Conservation (phyloP, 768 basidiomycete genomes). For the Daedalea quercina region DNA sequence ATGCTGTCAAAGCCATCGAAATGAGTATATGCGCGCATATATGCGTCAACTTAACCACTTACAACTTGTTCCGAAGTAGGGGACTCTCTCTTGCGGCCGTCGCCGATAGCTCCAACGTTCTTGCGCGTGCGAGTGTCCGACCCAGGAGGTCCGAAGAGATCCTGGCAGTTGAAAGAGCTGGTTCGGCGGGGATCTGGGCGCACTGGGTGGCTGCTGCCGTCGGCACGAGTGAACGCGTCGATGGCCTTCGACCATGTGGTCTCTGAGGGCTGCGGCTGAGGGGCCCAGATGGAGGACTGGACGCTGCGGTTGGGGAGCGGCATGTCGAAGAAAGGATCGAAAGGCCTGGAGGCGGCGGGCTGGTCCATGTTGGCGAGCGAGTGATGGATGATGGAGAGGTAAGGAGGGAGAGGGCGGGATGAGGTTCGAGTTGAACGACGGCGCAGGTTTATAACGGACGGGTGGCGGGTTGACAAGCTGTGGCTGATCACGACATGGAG, state of each 20-base stretch:
- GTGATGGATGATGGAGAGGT: slow-evolving; percentile 5
- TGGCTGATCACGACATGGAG: not conserved
- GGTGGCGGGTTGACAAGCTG: slow-evolving; percentile 1
- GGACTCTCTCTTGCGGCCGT: slow-evolving; percentile 61
- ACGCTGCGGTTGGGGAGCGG: slow-evolving; percentile 13
- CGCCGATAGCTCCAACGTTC: slow-evolving; percentile 69
- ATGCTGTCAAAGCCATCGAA: slow-evolving; percentile 39
- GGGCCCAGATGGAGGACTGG: slow-evolving; percentile 72
- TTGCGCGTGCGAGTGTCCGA: slow-evolving; percentile 28
- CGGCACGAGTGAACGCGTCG: slow-evolving; percentile 51
- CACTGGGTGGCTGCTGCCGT: slow-evolving; percentile 12
- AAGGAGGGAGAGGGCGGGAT: not conserved
- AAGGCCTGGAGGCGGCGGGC: slow-evolving; percentile 13
- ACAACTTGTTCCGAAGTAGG: slow-evolving; percentile 54
- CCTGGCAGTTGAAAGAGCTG: slow-evolving; percentile 38
- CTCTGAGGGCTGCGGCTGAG: slow-evolving; percentile 65
- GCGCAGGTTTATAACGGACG: slow-evolving; percentile 3
- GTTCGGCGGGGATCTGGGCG: slow-evolving; percentile 21
- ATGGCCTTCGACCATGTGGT: slow-evolving; percentile 62
- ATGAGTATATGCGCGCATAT: slow-evolving; percentile 1
- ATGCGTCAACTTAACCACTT: slow-evolving; percentile 20
- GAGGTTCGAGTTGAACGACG: slow-evolving; percentile 8
- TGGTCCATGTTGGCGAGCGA: slow-evolving; percentile 15
- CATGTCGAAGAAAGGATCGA: slow-evolving; percentile 21
- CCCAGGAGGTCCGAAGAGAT: slow-evolving; percentile 58